Conservation (phyloP, 2,329 filamentous ascomycete species). For the Ophiosphaerella korrae region DNA sequence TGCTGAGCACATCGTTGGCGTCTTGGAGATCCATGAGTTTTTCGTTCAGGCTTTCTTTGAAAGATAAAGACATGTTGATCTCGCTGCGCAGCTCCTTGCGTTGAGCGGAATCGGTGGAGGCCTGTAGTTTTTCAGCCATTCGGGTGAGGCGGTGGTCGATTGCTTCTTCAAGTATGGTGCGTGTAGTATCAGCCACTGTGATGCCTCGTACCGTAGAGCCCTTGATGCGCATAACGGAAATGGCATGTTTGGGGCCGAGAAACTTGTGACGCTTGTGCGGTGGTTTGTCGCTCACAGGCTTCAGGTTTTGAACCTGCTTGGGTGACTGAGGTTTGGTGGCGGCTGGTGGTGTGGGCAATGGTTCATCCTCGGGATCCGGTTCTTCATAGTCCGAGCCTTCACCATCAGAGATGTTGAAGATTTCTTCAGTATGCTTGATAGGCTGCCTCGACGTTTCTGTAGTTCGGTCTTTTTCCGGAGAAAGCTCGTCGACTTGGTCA, state of each 20-base stretch:
- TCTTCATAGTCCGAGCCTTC: constrained; percentile 23
- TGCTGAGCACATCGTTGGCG: constrained; percentile 57
- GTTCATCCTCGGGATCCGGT: constrained; percentile 20
- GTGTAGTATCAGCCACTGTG: constrained; percentile 59
- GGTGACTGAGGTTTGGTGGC: constrained; percentile 14
- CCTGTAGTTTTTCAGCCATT: constrained; percentile 46
- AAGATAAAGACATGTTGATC: constrained; percentile 55
- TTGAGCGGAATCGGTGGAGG: constrained; percentile 48
- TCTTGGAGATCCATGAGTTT: constrained; percentile 59
- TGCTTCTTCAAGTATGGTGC: constrained; percentile 56
- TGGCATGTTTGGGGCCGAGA: constrained; percentile 36
- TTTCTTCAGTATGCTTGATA: constrained; percentile 3
- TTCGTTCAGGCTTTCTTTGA: constrained; percentile 54
- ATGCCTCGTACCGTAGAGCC: constrained; percentile 43
- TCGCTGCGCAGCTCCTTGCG: constrained; percentile 50
- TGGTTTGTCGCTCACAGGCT: constrained; percentile 25
- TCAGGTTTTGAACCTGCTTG: constrained; percentile 17
- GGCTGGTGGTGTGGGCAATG: constrained; percentile 13
- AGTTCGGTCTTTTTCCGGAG: constrained; percentile 17
- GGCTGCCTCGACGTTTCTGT: constrained; percentile 5
- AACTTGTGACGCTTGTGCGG: constrained; percentile 36
- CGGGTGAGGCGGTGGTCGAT: constrained; percentile 53
- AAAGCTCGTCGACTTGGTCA: constrained; percentile 25
- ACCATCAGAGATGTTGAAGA: constrained; percentile 20
- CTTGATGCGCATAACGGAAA: constrained; percentile 48